Evolutionary conservation across 441 rosid species (phyloP), one percentile per base, ranked within the genome.

Genomic region (Aleurites moluccanus): DNA sequence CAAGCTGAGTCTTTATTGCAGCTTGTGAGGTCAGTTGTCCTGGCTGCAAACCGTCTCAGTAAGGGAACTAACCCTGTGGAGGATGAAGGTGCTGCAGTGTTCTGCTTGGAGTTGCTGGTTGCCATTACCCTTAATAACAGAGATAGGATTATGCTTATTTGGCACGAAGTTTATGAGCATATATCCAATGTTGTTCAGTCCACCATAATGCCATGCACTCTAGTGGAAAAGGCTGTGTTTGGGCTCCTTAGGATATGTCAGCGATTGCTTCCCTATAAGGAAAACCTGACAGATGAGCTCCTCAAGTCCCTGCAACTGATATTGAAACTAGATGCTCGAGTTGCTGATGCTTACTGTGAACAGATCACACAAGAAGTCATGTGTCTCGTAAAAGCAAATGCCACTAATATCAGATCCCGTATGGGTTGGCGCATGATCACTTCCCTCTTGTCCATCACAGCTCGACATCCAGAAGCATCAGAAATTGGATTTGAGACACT

Each of bases 271-370:
- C 99, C 99, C 14, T 95, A 95, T 72, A 95, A 95, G 77, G 99
- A 90, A 77, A 95, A 89, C 83, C 82, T 95, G 67, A 89, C 98
- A 70, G 99, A 95, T 85, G 98, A 95, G 73, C 96, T 95, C 71
- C 84, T 95, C 80, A 93, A 88, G 81, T 95, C 99, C 53, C 86
- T 95, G 82, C 97, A 95, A 77, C 93, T 95, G 69, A 92, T 95
- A 55, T 78, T 90, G 87, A 93, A 93, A 87, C 97, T 95, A 47
- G 98, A 95, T 87, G 96, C 97, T 60, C 91, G 97, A 23, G 97
- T 95, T 80, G 97, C 98, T 18, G 99, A 95, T 87, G 98, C 98
- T 33, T 95, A 95, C 79, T 90, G 97, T 64, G 98, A 95, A 84
- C 90, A 88, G 66, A 95, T 95, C 61, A 91, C 98, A 53, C 87